A percentile compares a stretch with the other conserved stretches of the same genome.
Conservation (phyloP, 768 basidiomycete genomes). For the Kockovaella imperatae region DNA sequence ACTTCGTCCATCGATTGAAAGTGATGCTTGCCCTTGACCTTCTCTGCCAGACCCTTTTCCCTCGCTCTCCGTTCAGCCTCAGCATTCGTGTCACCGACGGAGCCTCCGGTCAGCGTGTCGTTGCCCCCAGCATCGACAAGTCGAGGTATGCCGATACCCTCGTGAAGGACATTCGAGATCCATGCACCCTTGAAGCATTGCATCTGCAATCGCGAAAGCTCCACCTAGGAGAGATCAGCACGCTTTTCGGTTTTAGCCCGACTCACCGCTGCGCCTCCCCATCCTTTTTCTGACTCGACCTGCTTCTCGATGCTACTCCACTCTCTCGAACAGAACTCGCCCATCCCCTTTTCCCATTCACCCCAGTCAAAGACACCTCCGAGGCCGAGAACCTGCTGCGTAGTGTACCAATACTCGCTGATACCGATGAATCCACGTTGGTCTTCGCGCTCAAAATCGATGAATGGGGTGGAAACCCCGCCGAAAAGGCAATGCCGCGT, state of each 20-base stretch:
- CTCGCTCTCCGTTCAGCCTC: slow-evolving; percentile 68
- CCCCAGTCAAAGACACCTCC: slow-evolving; percentile 94
- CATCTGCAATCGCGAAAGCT: slow-evolving; percentile 79
- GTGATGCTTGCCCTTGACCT: slow-evolving; percentile 49
- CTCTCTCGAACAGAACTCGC: slow-evolving; percentile 67
- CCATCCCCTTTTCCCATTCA: slow-evolving; percentile 88
- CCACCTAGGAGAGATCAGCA: slow-evolving; percentile 50
- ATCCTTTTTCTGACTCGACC: slow-evolving; percentile 53
- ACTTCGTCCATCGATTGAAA: slow-evolving; percentile 93
- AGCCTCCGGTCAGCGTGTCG: slow-evolving; percentile 52
- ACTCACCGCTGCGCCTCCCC: slow-evolving; percentile 51
- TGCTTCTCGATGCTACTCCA: slow-evolving; percentile 70
- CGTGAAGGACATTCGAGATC: slow-evolving; percentile 91
- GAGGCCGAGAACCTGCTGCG: slow-evolving; percentile 89
- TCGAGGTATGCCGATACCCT: slow-evolving; percentile 89
- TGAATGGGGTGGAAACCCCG: slow-evolving; percentile 84
- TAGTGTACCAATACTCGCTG: slow-evolving; percentile 99
- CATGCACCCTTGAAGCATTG: slow-evolving; percentile 99
- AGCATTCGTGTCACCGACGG: slow-evolving; percentile 47
- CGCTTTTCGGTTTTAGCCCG: background rate
- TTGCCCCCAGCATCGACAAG: slow-evolving; percentile 81
- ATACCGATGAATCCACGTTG: slow-evolving; percentile 77
- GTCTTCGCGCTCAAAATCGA: slow-evolving; percentile 64
- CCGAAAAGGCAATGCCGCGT: slow-evolving; percentile 76
- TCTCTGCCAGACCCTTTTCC: slow-evolving; percentile 62